Base-by-base conservation (phyloP, 306 rosid genomes). In the Rosa rugosa region DNA sequence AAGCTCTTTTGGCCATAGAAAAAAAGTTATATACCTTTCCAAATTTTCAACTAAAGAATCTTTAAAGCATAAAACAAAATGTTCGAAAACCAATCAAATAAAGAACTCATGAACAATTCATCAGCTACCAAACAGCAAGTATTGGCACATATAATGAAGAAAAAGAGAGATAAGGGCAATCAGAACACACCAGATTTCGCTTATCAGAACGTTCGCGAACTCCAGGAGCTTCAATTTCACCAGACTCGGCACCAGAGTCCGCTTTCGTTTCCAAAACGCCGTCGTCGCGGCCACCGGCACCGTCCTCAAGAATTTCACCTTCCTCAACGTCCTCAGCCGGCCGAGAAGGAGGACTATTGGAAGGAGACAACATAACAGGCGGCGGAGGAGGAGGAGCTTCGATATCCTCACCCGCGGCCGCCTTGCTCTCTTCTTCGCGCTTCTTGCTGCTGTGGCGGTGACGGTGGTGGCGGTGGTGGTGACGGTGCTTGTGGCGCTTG, bases 221-320 rank as follows among this genome's bases (percentile, higher is more conserved):
- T 77, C 73, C 86, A 41, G 75, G 79, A 75, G 83, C 83, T 78
- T 81, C 85, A 60, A 86, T 71, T 88, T 90, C 87, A 70, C 88
- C 89, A 71, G 87, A 80, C 59, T 89, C 90, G 4, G 74, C 89
- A 79, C 83, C 87, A 46, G 88, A 90, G 34, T 80, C 85, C 56
- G 68, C 66, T n/a, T 50, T 77, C 57, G 68, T 83, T 49, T 54
- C 80, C 68, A 76, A 80, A 82, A 80, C 72, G 76, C 76, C 91
- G 0, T 86, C 84, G 63, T 77, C 83, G 4, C 72, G 72, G 36
- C 81, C 87, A n/a, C 75, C 80, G 20, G 71, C 65, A 77, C 88
- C 87, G 7, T 92, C 98, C 51, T 92, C 97, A 36, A 92, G 94
- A 87, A 94, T 94, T 85, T 94, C 98, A 73, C 98, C 98, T 83